phyloP scores from a whole-genome alignment of 495 filamentous ascomycete species.

The Bathelium albidoporum region DNA sequence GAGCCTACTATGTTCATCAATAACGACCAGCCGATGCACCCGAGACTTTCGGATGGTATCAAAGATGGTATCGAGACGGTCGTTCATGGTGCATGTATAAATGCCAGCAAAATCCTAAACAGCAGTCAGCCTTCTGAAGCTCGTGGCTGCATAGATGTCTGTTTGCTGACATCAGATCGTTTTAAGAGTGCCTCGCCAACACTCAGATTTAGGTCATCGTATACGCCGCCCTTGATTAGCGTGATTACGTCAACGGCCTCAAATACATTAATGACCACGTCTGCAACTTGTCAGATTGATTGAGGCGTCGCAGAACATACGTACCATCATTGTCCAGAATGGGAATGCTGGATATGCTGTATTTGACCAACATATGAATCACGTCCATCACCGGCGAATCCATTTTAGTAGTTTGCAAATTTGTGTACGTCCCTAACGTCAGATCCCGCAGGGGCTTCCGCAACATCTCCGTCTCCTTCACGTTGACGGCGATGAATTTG shows the following conservation, averaged over 20 bases:
- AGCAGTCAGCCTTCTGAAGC: conserved; percentile 13
- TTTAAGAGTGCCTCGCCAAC: conserved; percentile 87
- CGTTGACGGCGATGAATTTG: conserved; percentile 97
- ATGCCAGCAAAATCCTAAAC: conserved; percentile 83
- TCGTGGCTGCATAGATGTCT: background rate
- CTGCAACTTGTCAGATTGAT: conserved; percentile 27
- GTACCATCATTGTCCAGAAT: conserved; percentile 74
- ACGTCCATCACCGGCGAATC: conserved; percentile 90
- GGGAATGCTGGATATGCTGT: conserved; percentile 89
- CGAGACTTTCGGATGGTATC: conserved; percentile 91
- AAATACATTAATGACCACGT: conserved; percentile 84
- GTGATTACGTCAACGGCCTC: conserved; percentile 97
- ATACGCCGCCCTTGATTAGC: conserved; percentile 83
- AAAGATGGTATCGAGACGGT: conserved; percentile 89
- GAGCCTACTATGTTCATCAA: conserved; percentile 76
- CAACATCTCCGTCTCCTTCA: conserved; percentile 77
- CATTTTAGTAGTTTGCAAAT: conserved; percentile 77
- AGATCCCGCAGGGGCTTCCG: conserved; percentile 80
- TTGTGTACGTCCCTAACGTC: conserved; percentile 73
- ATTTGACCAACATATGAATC: conserved; percentile 84
- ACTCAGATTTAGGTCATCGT: conserved; percentile 77
- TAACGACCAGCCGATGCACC: conserved; percentile 84
- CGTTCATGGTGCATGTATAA: conserved; percentile 86
- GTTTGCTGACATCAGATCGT: conserved; percentile 56
- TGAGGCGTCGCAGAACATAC: background rate